phyloP scores from a whole-genome alignment of 2,329 filamentous ascomycete species.

The Calonectria crousiana region DNA sequence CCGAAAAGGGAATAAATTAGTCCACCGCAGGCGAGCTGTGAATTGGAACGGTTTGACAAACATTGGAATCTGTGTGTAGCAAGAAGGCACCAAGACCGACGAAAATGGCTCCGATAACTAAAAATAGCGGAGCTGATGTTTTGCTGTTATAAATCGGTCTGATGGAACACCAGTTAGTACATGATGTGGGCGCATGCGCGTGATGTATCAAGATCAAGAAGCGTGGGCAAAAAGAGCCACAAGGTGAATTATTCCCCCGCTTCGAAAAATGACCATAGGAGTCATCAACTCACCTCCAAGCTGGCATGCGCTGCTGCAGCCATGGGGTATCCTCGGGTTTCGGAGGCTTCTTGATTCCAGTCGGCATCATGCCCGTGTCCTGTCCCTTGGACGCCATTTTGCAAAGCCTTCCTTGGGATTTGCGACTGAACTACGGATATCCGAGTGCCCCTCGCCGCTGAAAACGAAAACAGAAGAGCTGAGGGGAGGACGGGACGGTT shows the following conservation, averaged over 20 bases:
- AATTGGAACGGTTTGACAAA: neutral
- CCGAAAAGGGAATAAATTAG: neutral
- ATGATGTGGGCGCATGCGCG: neutral
- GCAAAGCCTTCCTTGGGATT: neutral
- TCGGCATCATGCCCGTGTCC: neutral
- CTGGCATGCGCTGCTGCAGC: slow-evolving; percentile 4
- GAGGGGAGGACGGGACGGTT: neutral
- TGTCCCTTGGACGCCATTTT: neutral
- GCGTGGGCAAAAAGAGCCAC: neutral
- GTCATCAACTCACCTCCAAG: neutral
- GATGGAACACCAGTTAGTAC: neutral
- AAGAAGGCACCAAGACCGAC: neutral
- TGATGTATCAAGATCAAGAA: neutral
- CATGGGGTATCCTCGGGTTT: neutral
- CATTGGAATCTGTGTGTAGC: neutral
- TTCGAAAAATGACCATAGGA: neutral
- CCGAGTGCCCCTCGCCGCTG: neutral
- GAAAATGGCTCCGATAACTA: neutral
- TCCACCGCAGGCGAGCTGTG: neutral
- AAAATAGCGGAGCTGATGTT: neutral
- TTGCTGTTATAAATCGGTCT: neutral
- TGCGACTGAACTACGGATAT: neutral
- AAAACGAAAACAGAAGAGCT: neutral
- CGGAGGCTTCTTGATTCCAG: neutral
- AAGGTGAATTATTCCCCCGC: neutral